Base-by-base conservation (phyloP, 73 alveolate genomes). In the Tetrahymena thermophila region DNA sequence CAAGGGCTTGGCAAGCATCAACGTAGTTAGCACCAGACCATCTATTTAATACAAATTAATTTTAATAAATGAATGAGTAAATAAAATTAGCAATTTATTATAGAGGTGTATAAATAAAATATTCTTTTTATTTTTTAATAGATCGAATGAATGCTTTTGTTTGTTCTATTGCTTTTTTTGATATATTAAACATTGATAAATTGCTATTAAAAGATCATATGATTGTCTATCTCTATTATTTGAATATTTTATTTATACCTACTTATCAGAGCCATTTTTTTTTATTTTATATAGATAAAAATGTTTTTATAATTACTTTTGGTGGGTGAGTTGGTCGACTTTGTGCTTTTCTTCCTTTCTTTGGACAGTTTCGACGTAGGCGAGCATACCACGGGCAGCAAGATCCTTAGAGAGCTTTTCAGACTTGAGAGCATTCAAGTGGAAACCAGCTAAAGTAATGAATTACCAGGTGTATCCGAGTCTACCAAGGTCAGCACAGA, bases 391-490 rank as follows among this genome's bases (percentile, higher is more conserved):
- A 31, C 98, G 97, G 89, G 95, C 94, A 85, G 97, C 85, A 37
- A 94, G 94, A 93, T 97, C 98, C 95, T 94, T 96, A 40, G 98
- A 94, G 44, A 97, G 96, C 93, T 94, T 97, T 84, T 94, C 97
- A 84, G 96, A 96, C 95, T 50, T 56, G 44, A 96, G 83, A 13
- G 98, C 98, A 85, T 96, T 96, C 94, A 97, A 97, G 94, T 97
- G 98, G 96, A 97, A 97, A 83, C 98, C 98, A 43, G 98, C 98
- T 89, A 97, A 50, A 34, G 98, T 97, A 89, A 97, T 97, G 97
- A 97, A 97, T 84, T 97, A 98, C 98, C 98, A 97, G 96, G 96
- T 93, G 56, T 93, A 97, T 34, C 98, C 98, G 85, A 97, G 95
- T 85, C 94, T 94, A 83, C 97, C 98, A 28, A 97, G 96, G 40